Conservation (phyloP, 1,139 yeast species). For the Suhomyces terraborum region DNA sequence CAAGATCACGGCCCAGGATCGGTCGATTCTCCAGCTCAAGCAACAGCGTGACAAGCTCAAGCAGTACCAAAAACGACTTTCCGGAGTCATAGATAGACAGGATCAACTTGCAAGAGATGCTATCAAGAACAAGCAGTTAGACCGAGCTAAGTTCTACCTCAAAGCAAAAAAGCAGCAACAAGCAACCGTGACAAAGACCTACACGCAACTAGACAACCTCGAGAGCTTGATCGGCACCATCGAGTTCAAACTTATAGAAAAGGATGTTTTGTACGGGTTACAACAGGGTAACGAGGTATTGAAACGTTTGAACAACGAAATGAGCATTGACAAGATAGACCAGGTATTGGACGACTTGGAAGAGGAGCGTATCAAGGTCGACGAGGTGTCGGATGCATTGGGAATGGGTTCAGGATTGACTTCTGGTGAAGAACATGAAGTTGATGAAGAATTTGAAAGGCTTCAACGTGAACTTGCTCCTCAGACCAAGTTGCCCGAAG, state of each 20-base stretch:
- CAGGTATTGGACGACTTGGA: slow-evolving; percentile 80
- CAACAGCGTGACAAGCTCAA: slow-evolving; percentile 82
- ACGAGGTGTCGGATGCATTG: slow-evolving; percentile 56
- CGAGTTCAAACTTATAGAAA: slow-evolving; percentile 86
- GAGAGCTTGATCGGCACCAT: slow-evolving; percentile 74
- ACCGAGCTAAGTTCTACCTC: slow-evolving; percentile 68
- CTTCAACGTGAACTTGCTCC: slow-evolving; percentile 46
- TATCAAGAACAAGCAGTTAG: slow-evolving; percentile 52
- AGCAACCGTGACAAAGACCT: slow-evolving; percentile 64
- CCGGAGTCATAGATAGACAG: slow-evolving; percentile 58
- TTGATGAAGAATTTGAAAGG: slow-evolving; percentile 60
- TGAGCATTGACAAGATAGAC: slow-evolving; percentile 80
- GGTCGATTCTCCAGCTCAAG: slow-evolving; percentile 82
- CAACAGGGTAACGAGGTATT: slow-evolving; percentile 78
- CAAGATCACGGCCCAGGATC: slow-evolving; percentile 77
- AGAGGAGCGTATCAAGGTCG: slow-evolving; percentile 78
- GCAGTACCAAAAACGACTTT: slow-evolving; percentile 69
- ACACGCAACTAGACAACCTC: slow-evolving; percentile 73
- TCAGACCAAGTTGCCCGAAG: slow-evolving; percentile 18
- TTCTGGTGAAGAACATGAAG: slow-evolving; percentile 61
- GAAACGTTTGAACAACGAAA: slow-evolving; percentile 71
- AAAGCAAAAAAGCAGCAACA: slow-evolving; percentile 83
- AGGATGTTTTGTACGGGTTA: slow-evolving; percentile 78
- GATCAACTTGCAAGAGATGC: slow-evolving; percentile 59
- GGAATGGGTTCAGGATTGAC: slow-evolving; percentile 48